These are phyloP conservation scores for Anthracocystis walkeri DNA, from an alignment of 1,284 basidiomycete genomes.

Conservation along the genomic window DNA sequence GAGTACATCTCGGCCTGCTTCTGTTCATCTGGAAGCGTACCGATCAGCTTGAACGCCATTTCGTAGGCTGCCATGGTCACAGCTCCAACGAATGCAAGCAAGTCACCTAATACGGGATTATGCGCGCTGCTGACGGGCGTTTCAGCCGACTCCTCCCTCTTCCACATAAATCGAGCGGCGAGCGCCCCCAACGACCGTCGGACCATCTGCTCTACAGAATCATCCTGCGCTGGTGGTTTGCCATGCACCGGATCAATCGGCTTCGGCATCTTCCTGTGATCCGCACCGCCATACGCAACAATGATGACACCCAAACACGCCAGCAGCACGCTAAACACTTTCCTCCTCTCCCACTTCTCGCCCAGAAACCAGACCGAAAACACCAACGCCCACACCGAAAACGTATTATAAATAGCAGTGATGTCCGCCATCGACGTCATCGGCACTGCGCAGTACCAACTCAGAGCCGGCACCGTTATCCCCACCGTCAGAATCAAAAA, in stretches of 20 bases:
- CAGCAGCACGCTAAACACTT: constrained; percentile 63
- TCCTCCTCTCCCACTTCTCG: constrained; percentile 62
- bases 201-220: constrained; percentile 20
- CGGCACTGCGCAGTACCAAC: constrained; percentile 68
- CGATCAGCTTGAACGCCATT: constrained; percentile 65
- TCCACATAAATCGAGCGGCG: constrained; percentile 1
- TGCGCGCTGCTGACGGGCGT: constrained; percentile 27
- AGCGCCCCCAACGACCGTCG: constrained; percentile 8
- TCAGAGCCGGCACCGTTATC: constrained; percentile 64
- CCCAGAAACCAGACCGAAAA: constrained; percentile 67
- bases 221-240: constrained; percentile 27
- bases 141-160: constrained; percentile 5
- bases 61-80: constrained; percentile 69
- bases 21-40: constrained; percentile 61
- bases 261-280: constrained; percentile 52
- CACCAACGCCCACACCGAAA: constrained; percentile 68
- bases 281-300: constrained; percentile 65
- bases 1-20: constrained; percentile 52
- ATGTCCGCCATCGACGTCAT: constrained; percentile 69
- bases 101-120: constrained; percentile 60
- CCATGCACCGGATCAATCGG: constrained; percentile 53
- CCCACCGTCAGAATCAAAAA: constrained; percentile 60
- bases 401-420: constrained; percentile 69
- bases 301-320: constrained; percentile 63
- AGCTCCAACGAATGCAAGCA: constrained; percentile 63